Evolutionary conservation across 768 basidiomycete species (phyloP).

Genomic region (Mycena sanguinolenta): DNA sequence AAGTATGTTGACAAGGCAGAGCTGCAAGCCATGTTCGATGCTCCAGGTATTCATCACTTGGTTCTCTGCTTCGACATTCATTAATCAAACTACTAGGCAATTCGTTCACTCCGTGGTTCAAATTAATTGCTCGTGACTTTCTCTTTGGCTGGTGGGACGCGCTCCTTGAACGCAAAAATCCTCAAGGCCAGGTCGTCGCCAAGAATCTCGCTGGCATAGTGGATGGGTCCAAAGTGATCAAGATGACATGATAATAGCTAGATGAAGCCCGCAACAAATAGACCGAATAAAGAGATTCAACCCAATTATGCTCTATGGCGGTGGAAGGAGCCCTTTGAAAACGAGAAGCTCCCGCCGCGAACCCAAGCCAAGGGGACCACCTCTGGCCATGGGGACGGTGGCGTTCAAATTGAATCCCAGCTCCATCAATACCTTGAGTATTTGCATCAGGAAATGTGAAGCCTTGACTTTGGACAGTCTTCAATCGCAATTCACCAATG

Average conservation of each 20-base stretch:
- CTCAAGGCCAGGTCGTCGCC: constrained; percentile 71
- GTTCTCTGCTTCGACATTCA: neutral
- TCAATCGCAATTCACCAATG: neutral
- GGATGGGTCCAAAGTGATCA: constrained; percentile 81
- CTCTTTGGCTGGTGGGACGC: constrained; percentile 99
- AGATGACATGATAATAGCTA: constrained; percentile 59
- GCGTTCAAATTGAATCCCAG: constrained; percentile 76
- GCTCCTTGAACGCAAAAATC: constrained; percentile 72
- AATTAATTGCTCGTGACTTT: constrained; percentile 96
- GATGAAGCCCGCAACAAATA: too few relatives aligned
- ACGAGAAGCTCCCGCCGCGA: constrained; percentile 73
- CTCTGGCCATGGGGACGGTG: constrained; percentile 70
- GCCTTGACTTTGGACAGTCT: constrained; percentile 58
- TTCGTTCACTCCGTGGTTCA: constrained; percentile 99
- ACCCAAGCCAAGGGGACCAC: constrained; percentile 58
- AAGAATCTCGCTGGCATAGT: constrained; percentile 74
- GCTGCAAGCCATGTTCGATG: constrained; percentile 90
- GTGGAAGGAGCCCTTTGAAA: constrained; percentile 60
- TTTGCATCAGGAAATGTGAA: constrained; percentile 70
- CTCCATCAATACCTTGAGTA: constrained; percentile 69
- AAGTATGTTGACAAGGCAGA: constrained; percentile 94
- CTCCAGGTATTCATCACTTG: constrained; percentile 65
- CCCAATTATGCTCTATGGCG: constrained; percentile 1
- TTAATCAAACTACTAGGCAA: constrained; percentile 63
- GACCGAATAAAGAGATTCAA: constrained; percentile 36